Evolutionary conservation across 441 rosid genomes (phyloP), one percentile per base, ranked within the genome.

Genomic region (Corymbia calophylla): DNA sequence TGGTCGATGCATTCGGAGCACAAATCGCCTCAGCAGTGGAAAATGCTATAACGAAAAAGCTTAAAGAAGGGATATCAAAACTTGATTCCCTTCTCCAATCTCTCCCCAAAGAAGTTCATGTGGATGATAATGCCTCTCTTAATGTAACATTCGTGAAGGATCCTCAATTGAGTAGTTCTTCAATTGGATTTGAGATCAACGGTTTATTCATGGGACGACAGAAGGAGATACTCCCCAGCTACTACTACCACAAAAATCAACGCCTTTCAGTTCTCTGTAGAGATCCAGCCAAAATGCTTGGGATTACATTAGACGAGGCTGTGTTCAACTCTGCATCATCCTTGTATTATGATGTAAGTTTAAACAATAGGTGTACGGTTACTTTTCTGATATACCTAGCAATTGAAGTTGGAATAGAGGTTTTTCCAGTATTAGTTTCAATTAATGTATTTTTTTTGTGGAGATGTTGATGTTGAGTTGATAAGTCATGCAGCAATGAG

Each of bases 291-390:
- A 95, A 95, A 92, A 97, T 97, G 99, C 94, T 97, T 81, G 98
- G 98, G 73, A 97, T 97, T 89, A 94, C 98, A 88, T 91, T 97
- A 31, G 97, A 95, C n/a, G 98, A 94, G 91, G 98, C 96, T 73
- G 98, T 97, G 54, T 96, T 97, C 88, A 95, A 93, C 91, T 97
- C 99, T 91, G 99, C 98, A 51, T 95, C 98, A 84, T 93, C 96
- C 81, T 92, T 97, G 88, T 97, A 97, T 92, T 97, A 96, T 89
- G 91, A 97, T 94, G 99, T 97, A 94, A 94, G 99, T 93, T 93
- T 89, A 85, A 89, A 54, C 64, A 21, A 51, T 88, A 51, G 27
- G 53, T 58, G 51, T 54, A 21, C 18, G 53, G n/a, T 48, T 64
- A 39, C 32, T 88, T 31, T 60, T 81, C 25, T 87, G 39, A 73